Base-by-base conservation (phyloP, 108 stramenopile species). In the Fragilaria radians region DNA sequence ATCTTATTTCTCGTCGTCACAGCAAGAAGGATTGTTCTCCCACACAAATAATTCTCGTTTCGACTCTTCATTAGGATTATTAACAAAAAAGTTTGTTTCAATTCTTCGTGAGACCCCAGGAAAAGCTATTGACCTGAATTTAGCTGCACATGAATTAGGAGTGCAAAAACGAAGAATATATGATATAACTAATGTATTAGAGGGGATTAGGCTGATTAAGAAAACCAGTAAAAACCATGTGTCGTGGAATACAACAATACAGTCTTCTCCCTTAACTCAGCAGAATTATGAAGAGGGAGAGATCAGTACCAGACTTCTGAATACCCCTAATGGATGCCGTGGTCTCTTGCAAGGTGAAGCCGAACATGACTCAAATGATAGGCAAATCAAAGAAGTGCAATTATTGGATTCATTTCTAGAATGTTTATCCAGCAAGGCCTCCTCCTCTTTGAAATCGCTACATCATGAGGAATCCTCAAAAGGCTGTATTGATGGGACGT, bases 181-280 rank as follows among this genome's bases (percentile, higher is more conserved):
- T 60, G 95, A 96, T 66, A 96, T 96, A 57, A 94, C 93, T 55
- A 96, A 96, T 70, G 95, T 94, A 18, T 75, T 96, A 47, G 95
- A 96, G 66, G 95, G 95, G 5, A 89, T 94, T 47, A 88, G 90
- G 14, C 63, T 96, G 59, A 85, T 94, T 61, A 68, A 80, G 53
- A 94, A 94, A 75, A 72, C 76, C 30, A 75, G 83, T 26, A 96
- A 92, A 82, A 94, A 94, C 71, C 79, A 90, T 60, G 89, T 96
- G 48, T 77, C 82, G 19, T 95, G 93, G 93, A 81, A 81, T 27
- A 24, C 52, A 53, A 53, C n/a, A n/a, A n/a, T n/a, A n/a, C n/a
- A n/a, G 48, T 65, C 46, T 74, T 78, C 7, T 47, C 50, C n/a
- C 25, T 52, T 11, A 30, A 17, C 2, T 21, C 36, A 7, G 11